Percentiles rank a stretch among this genome's conserved stretches.
Conservation (phyloP, 2,329 filamentous ascomycete species). For the Botrytis galanthina region DNA sequence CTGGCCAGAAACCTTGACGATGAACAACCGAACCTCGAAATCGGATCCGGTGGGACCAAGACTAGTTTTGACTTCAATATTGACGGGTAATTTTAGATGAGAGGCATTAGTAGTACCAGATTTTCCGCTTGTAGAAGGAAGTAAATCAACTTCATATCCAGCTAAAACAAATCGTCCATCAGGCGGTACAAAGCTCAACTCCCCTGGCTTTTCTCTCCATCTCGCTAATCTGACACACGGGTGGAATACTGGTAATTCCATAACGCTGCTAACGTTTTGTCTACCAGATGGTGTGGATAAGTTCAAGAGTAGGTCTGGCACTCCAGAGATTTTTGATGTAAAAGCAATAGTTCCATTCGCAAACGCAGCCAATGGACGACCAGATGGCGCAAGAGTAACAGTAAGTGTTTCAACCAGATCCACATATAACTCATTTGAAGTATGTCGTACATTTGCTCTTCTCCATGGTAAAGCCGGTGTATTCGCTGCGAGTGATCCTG, state of each 20-base stretch:
- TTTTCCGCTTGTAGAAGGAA: conserved; percentile 65
- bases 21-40: conserved; percentile 79
- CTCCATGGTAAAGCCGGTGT: conserved; percentile 76
- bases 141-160: conserved; percentile 88
- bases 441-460: conserved; percentile 87
- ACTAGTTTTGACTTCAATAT: conserved; percentile 76
- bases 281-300: conserved; percentile 80
- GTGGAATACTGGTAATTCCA: conserved; percentile 92
- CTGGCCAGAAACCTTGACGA: conserved; percentile 61
- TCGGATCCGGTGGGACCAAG: conserved; percentile 74
- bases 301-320: conserved; percentile 83
- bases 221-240: conserved; percentile 87
- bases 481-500: conserved; percentile 42
- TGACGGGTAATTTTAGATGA: conserved; percentile 77
- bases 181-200: conserved; percentile 93
- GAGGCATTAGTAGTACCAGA: conserved; percentile 51
- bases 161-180: conserved; percentile 92
- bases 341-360: conserved; percentile 92
- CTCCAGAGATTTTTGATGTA: conserved; percentile 89
- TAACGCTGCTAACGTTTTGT: conserved; percentile 68
- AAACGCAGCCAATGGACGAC: conserved; percentile 79
- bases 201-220: conserved; percentile 85
- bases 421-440: conserved; percentile 94
- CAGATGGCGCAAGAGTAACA: conserved; percentile 87
- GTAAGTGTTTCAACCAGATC: conserved; percentile 89